phyloP scores from a whole-genome alignment of 2,329 filamentous ascomycete genomes.

The Penicillium psychrosexuale region DNA sequence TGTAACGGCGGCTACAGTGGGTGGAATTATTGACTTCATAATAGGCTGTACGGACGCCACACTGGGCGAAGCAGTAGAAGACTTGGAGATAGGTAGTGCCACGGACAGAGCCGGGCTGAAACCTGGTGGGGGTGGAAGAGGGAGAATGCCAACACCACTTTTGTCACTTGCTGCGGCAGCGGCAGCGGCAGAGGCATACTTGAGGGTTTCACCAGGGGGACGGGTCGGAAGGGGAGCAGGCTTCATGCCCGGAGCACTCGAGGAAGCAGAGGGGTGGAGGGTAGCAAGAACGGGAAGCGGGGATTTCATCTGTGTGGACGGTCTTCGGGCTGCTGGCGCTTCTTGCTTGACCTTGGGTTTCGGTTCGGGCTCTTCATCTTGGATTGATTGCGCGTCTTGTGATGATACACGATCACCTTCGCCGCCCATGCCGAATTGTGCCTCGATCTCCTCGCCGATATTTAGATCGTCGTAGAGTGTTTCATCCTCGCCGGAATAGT shows the following conservation, averaged over 20 bases:
- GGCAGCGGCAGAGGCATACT: conserved; percentile 94
- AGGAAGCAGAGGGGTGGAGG: conserved; percentile 62
- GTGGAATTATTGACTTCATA: conserved; percentile 38
- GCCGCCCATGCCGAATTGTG: conserved; percentile 72
- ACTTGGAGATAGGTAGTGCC: conserved; percentile 51
- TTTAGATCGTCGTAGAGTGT: conserved; percentile 92
- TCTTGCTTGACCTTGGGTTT: conserved; percentile 61
- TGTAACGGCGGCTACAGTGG: conserved; percentile 30
- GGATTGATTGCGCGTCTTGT: conserved; percentile 88
- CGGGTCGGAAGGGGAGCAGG: conserved; percentile 82
- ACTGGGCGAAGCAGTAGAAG: conserved; percentile 58
- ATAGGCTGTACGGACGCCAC: conserved; percentile 50
- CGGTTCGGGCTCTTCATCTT: conserved; percentile 72
- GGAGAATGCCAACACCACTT: conserved; percentile 84
- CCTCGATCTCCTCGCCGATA: conserved; percentile 81
- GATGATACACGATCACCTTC: conserved; percentile 90
- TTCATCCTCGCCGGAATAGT: conserved; percentile 86
- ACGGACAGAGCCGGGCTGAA: conserved; percentile 50
- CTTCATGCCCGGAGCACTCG: conserved; percentile 70
- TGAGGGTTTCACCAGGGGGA: conserved; percentile 82
- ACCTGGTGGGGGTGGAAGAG: conserved; percentile 84
- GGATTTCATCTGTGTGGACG: conserved; percentile 90
- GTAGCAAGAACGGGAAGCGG: conserved; percentile 90
- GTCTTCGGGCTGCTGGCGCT: conserved; percentile 59
- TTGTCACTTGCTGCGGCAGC: conserved; percentile 89